Percentiles rank a stretch among this genome's conserved stretches.
These are phyloP conservation scores for Corchorus olitorius DNA, from an alignment of 345 rosid genomes.

Conservation along the genomic window DNA sequence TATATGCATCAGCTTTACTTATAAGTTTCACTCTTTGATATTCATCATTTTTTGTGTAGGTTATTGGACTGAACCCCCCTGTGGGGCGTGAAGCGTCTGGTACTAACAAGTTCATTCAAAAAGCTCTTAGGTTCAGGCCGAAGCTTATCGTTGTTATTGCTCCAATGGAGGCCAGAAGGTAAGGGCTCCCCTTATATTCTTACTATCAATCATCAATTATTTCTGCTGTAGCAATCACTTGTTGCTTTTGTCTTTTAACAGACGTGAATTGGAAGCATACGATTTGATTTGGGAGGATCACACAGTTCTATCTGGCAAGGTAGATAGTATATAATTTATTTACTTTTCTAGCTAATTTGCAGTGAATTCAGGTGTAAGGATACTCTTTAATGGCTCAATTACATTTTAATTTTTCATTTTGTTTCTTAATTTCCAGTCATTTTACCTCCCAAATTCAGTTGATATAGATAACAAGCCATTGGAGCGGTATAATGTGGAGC, in stretches of 20 bases:
- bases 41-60: conserved; percentile 32
- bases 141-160: conserved; percentile 70
- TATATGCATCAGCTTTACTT: neutral
- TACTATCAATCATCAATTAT: neutral
- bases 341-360: neutral
- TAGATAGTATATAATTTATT: conserved; percentile 1
- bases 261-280: conserved; percentile 45
- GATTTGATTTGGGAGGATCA: conserved; percentile 65
- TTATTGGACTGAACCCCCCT: conserved; percentile 80
- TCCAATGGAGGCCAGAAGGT: conserved; percentile 62
- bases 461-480: conserved; percentile 45
- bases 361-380: neutral
- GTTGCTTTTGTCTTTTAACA: conserved; percentile 23
- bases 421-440: conserved; percentile 43
- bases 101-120: conserved; percentile 58
- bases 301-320: conserved; percentile 58
- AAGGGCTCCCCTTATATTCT: neutral
- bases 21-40: neutral
- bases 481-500: conserved; percentile 53
- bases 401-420: neutral
- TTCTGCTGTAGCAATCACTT: neutral
- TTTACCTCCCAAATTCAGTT: conserved; percentile 70
- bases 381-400: neutral
- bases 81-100: conserved; percentile 60
- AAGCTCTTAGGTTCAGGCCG: conserved; percentile 65